These are phyloP conservation scores for Casuarina glauca DNA, from an alignment of 306 rosid species.

Conservation along the genomic window DNA sequence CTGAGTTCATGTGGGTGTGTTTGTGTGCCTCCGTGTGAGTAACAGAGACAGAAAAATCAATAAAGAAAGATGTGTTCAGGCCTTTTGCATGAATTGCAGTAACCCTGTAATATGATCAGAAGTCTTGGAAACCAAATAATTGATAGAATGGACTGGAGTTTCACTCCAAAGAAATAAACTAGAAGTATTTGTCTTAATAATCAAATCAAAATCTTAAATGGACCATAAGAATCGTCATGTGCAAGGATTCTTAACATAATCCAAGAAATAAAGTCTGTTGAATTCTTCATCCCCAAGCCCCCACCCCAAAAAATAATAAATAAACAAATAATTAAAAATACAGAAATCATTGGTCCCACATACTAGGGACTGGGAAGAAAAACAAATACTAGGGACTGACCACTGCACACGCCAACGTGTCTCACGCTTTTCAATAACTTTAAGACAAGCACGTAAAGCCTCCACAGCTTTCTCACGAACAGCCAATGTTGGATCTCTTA, in stretches of 20 bases:
- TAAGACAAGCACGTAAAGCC: slow-evolving; percentile 96
- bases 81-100: background rate
- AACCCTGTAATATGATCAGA: background rate
- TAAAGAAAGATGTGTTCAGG: background rate
- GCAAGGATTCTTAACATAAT: background rate
- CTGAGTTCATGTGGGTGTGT: background rate
- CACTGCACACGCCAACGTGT: slow-evolving; percentile 99
- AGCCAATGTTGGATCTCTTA: slow-evolving; percentile 85
- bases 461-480: slow-evolving; percentile 98
- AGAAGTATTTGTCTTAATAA: background rate
- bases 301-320: background rate
- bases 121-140: background rate
- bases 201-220: background rate
- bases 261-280: too few species aligned
- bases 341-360: background rate
- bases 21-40: background rate
- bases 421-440: slow-evolving; percentile 93
- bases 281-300: background rate
- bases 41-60: background rate
- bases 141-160: background rate
- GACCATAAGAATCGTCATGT: background rate
- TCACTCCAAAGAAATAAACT: background rate
- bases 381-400: slow-evolving; percentile 41
- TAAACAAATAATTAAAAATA: slow-evolving; percentile 1
- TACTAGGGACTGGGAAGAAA: too few species aligned